Base-by-base conservation (phyloP, 2,329 filamentous ascomycete species). In the Xylaria sp. region DNA sequence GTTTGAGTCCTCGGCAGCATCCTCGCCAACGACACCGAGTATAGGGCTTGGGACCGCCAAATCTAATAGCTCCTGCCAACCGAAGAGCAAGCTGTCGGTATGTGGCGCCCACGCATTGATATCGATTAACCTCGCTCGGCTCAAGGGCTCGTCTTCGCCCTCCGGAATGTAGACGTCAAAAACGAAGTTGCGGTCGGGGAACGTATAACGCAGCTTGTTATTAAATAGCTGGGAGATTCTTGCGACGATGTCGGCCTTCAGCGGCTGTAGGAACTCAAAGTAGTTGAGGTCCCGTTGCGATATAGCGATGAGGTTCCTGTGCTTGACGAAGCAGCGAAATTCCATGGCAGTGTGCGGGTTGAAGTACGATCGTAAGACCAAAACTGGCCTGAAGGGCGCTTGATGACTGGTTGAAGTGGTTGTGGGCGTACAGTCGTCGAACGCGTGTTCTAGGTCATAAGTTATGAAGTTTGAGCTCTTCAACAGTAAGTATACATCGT, bases 381-480 rank as follows among this genome's bases (percentile, higher is more conserved):
- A 88, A 66, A 94, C 86, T 63, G 94, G 96, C 4, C 87, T 86
- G 71, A 96, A 91, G 2, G 80, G 78, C 32, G 73, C 80, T 76
- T 53, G 73, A 46, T 70, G 45, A 9, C 80, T 76, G 71, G 79
- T 72, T 3, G 82, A 76, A 12, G 78, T 78, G n/a, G 74, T 63
- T 25, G 71, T 74, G 2, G 77, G 69, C 0, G 83, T 83, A 62
- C 89, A 92, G 73, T 91, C 94, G 72, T 97, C 93, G 72, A 97
- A 98, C 1, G 94, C 93, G 78, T 97, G 93, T 76, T 97, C 92
- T 7, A 99, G 84, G 77, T 99, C 96, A 79, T 98, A 94, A 4
- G 93, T 97, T 68, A 98, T 86, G 76, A 99, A 98, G 75, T 94
- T 94, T 30, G 94, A 97, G 76, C 92, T 94, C 82, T 99, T 99